Evolutionary conservation across 257 asterid genomes (phyloP), one percentile per base, ranked within the genome.

Genomic region (Gentiana dahurica): DNA sequence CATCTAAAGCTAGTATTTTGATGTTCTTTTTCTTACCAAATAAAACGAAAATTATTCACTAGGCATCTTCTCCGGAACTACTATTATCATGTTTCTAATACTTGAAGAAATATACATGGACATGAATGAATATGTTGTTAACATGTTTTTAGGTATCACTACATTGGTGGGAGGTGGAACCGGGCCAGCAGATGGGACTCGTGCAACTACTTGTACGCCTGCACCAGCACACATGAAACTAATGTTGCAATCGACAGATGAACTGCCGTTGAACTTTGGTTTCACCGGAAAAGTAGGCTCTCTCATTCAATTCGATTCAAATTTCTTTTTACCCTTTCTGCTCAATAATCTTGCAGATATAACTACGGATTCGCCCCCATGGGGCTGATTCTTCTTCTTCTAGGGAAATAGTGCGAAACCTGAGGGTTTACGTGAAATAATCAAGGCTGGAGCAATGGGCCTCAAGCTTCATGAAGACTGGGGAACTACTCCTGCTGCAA

Each of bases 401-500:
- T 62, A 91, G 98, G 98, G 97, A 64, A 91, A 91, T 68, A 65
- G 90, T 61, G 57, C 97, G 37, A 83, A 74, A 80, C 72, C 61
- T 66, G 85, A 79, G 62, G 97, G 90, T 53, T 73, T 91, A n/a
- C 90, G 80, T 71, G 95, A 87, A 59, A 77, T 91, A 66, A 58
- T 91, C 67, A 71, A 77, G 75, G 95, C 98, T 71, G 98, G 97
- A 67, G 98, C 98, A 63, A 85, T 91, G 84, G 98, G 98, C 61
- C 72, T 91, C 69, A 91, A 91, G 84, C 98, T 91, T 83, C 95
- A 91, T 37, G 98, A 91, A 74, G 97, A 91, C 69, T 87, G 98
- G 98, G 95, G 95, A 73, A 85, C 85, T 55, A 87, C 97, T 73
- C 98, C 97, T 46, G 97, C 97, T 55, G 94, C 94, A 61, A 91